phyloP scores from a whole-genome alignment of 2,329 filamentous ascomycete species.

The Sporothrix luriei region DNA sequence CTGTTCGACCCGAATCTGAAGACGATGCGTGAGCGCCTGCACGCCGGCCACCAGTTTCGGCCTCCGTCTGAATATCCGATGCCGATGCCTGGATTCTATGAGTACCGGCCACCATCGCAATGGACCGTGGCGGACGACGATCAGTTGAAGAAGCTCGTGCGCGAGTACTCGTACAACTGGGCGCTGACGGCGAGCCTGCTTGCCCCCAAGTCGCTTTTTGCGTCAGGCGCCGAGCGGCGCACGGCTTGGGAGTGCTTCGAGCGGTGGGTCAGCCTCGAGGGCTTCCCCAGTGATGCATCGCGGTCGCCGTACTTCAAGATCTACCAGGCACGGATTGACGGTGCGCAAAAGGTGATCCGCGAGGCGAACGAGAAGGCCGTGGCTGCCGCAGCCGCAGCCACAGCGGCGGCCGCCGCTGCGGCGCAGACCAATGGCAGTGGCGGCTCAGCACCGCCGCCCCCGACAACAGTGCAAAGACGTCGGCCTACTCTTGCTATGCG shows the following conservation, averaged over 20 bases:
- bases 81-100: slow-evolving; percentile 89
- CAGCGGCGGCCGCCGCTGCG: slow-evolving; percentile 40
- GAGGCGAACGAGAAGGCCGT: slow-evolving; percentile 57
- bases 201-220: slow-evolving; percentile 70
- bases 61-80: slow-evolving; percentile 90
- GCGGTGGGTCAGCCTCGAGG: slow-evolving; percentile 90
- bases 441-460: slow-evolving; percentile 34
- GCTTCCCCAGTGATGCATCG: slow-evolving; percentile 86
- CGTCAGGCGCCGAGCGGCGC: slow-evolving; percentile 83
- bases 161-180: slow-evolving; percentile 97
- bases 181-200: slow-evolving; percentile 86
- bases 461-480: slow-evolving; percentile 59
- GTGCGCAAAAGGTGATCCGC: slow-evolving; percentile 58
- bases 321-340: slow-evolving; percentile 63
- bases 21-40: slow-evolving; percentile 82
- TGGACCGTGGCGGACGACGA: slow-evolving; percentile 93
- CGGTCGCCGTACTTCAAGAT: slow-evolving; percentile 93
- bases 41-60: slow-evolving; percentile 88
- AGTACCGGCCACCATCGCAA: slow-evolving; percentile 81
- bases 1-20: slow-evolving; percentile 90
- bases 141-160: slow-evolving; percentile 78
- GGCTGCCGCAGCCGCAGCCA: slow-evolving; percentile 42
- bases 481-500: slow-evolving; percentile 77
- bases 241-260: slow-evolving; percentile 99
- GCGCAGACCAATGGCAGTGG: slow-evolving; percentile 40